Conservation (phyloP, 805 yeast species). For the Clavispora santaluciae region DNA sequence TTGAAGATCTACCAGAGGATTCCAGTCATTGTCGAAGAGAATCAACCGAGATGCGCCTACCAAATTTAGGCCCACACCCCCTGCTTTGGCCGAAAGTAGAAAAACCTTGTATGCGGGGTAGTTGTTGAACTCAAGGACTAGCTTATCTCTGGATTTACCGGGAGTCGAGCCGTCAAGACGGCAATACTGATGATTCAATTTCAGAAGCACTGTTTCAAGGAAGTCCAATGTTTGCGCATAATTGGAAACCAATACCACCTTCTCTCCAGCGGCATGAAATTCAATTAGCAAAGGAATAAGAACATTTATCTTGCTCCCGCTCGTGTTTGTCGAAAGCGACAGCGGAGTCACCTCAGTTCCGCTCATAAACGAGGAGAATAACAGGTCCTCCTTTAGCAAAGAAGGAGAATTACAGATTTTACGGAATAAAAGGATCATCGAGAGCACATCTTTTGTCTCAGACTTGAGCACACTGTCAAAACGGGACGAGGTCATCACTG, state of each 20-base stretch:
- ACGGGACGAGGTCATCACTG: constrained; percentile 38
- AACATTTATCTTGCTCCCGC: constrained; percentile 59
- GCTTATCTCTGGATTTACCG: constrained; percentile 53
- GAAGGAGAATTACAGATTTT: constrained; percentile 83
- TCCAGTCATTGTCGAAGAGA: constrained; percentile 94
- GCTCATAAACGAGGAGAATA: constrained; percentile 21
- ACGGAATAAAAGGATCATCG: constrained; percentile 67
- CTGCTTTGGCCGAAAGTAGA: constrained; percentile 81
- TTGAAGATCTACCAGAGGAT: constrained; percentile 87
- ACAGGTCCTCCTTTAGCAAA: constrained; percentile 47
- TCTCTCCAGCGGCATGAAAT: constrained; percentile 49
- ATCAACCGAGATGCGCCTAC: constrained; percentile 86
- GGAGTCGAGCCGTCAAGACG: constrained; percentile 87
- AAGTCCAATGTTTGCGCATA: constrained; percentile 84
- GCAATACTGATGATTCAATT: constrained; percentile 45
- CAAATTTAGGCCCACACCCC: constrained; percentile 88
- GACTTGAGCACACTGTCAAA: constrained; percentile 27
- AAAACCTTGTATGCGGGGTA: constrained; percentile 46
- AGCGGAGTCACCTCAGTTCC: constrained; percentile 12
- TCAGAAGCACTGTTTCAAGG: constrained; percentile 51
- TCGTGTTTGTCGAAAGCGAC: constrained; percentile 11
- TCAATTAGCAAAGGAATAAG: constrained; percentile 53
- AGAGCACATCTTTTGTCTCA: constrained; percentile 43
- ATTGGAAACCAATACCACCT: constrained; percentile 81
- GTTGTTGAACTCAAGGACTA: constrained; percentile 68